These are phyloP conservation scores for Porphyrellus cyaneotinctus DNA, from an alignment of 768 basidiomycete species.

Conservation along the genomic window DNA sequence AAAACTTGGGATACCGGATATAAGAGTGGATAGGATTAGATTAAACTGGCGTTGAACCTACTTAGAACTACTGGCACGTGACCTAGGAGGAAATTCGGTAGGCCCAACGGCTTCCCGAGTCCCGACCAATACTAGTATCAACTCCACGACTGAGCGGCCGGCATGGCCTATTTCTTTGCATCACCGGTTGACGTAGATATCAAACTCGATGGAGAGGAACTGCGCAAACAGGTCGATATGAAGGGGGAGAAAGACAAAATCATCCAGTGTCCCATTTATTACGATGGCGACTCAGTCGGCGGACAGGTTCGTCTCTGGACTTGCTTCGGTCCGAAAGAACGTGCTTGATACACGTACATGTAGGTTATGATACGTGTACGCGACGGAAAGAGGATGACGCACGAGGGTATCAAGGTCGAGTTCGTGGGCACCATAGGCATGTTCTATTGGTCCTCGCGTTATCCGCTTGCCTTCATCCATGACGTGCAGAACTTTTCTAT, in stretches of 20 bases:
- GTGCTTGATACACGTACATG: slow-evolving; percentile 1
- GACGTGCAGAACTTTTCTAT: slow-evolving; percentile 71
- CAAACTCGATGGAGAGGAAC: slow-evolving; percentile 81
- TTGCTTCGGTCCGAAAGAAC: not conserved
- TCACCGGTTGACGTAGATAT: slow-evolving; percentile 90
- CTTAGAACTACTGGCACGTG: too few relatives aligned
- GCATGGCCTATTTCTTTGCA: slow-evolving; percentile 82
- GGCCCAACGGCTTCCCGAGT: too few relatives aligned
- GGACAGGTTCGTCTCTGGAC: slow-evolving; percentile 62
- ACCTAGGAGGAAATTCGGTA: too few relatives aligned
- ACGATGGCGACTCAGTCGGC: slow-evolving; percentile 88
- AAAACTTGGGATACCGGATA: not conserved
- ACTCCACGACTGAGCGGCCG: not conserved
- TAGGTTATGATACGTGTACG: slow-evolving; percentile 84
- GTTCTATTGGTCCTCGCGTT: slow-evolving; percentile 23
- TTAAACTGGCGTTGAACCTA: too few relatives aligned
- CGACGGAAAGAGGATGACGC: slow-evolving; percentile 91
- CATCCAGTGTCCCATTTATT: slow-evolving; percentile 86
- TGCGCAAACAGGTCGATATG: slow-evolving; percentile 83
- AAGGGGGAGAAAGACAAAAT: slow-evolving; percentile 87
- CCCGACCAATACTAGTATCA: not conserved
- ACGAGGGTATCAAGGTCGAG: slow-evolving; percentile 97
- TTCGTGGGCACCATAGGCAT: slow-evolving; percentile 93
- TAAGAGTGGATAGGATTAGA: too few relatives aligned
- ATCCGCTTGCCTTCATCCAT: not conserved